phyloP scores from a whole-genome alignment of 441 rosid genomes.

The Populus hybrid region DNA sequence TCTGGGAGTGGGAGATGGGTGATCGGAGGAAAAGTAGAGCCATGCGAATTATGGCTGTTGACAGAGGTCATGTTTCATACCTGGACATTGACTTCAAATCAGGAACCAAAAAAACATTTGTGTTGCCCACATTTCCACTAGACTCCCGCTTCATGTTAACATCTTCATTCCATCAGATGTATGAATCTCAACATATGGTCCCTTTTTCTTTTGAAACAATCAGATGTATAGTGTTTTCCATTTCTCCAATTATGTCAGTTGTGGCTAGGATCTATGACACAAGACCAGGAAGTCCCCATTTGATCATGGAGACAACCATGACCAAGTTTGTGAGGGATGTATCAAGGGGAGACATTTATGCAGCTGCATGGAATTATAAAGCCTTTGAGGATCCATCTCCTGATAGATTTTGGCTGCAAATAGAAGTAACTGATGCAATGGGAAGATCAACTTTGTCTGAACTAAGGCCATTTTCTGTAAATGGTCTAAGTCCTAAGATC shows the following conservation, averaged over 20 bases:
- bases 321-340: conserved; percentile 37
- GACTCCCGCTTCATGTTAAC: conserved; percentile 90
- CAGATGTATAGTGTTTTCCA: conserved; percentile 80
- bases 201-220: conserved; percentile 68
- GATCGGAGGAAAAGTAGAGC: conserved; percentile 91
- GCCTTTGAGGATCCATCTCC: conserved; percentile 90
- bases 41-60: conserved; percentile 79
- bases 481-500: conserved; percentile 54
- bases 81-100: conserved; percentile 59
- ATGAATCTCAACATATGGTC: conserved; percentile 66
- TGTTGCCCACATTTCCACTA: conserved; percentile 85
- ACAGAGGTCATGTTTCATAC: conserved; percentile 83
- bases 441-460: conserved; percentile 62
- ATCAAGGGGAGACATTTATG: conserved; percentile 63
- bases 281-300: conserved; percentile 45
- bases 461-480: conserved; percentile 71
- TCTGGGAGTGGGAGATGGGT: conserved; percentile 99
- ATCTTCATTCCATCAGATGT: conserved; percentile 46
- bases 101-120: conserved; percentile 51
- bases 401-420: conserved; percentile 82
- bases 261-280: conserved; percentile 77
- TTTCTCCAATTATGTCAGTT: conserved; percentile 55
- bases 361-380: conserved; percentile 75
- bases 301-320: conserved; percentile 79
- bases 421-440: conserved; percentile 57